Conservation (phyloP, 352 stramenopile genomes). For the Pythium sukuiense region DNA sequence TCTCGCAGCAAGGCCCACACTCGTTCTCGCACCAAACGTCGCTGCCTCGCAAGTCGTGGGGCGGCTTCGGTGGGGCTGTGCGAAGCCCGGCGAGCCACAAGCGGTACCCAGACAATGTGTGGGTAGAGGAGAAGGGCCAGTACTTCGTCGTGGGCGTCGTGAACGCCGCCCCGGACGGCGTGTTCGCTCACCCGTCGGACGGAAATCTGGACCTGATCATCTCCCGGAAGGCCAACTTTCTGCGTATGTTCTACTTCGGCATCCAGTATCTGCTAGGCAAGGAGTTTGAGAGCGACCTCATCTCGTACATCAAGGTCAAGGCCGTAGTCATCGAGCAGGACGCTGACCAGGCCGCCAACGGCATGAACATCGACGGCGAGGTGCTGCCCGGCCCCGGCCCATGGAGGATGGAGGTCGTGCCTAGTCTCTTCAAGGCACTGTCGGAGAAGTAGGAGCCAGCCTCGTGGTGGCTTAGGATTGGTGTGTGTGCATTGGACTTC, state of each 20-base stretch:
- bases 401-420: slow-evolving; percentile 83
- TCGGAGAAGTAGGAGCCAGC: slow-evolving; percentile 80
- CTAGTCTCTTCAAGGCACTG: slow-evolving; percentile 85
- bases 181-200: slow-evolving; percentile 75
- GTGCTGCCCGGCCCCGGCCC: slow-evolving; percentile 56
- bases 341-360: slow-evolving; percentile 49
- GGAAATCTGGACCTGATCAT: slow-evolving; percentile 80
- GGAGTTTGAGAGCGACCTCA: slow-evolving; percentile 62
- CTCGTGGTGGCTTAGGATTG: background rate
- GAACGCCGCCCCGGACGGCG: slow-evolving; percentile 70
- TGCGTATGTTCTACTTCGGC: slow-evolving; percentile 43
- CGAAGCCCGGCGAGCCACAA: slow-evolving; percentile 61
- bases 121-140: slow-evolving; percentile 58
- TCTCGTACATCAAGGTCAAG: slow-evolving; percentile 84
- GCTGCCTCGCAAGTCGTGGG: slow-evolving; percentile 60
- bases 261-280: slow-evolving; percentile 74
- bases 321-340: slow-evolving; percentile 61
- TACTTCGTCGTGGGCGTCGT: slow-evolving; percentile 75
- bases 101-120: slow-evolving; percentile 58
- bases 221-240: slow-evolving; percentile 61
- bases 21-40: background rate
- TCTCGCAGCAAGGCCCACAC: slow-evolving; percentile 14
- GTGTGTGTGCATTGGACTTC: background rate
- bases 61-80: slow-evolving; percentile 49
- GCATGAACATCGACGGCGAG: slow-evolving; percentile 86